Percentiles rank a stretch among this genome's conserved stretches.
phyloP scores from a whole-genome alignment of 371 early-diverging fungal species.

The Mortierella sp. region DNA sequence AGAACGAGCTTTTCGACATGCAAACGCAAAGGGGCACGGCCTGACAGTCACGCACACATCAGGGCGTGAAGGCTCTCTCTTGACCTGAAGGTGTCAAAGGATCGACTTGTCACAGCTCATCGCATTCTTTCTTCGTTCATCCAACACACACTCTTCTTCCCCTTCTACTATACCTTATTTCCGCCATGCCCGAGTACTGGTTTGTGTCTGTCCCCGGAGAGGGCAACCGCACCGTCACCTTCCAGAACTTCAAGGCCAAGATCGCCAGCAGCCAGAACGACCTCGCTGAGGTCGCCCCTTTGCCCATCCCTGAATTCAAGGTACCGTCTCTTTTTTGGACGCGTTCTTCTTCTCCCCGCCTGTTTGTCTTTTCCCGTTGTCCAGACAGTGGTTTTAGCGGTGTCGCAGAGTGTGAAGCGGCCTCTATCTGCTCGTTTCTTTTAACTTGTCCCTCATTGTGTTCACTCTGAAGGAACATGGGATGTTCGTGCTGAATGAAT shows the following conservation, averaged over 20 bases:
- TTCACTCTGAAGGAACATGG: background rate
- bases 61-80: constrained; percentile 5
- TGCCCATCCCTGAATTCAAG: constrained; percentile 83
- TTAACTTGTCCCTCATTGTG: no score
- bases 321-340: constrained; percentile 40
- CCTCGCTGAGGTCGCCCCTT: constrained; percentile 75
- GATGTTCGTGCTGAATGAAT: background rate
- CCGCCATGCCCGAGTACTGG: constrained; percentile 68
- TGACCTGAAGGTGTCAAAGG: background rate
- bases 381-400: no score
- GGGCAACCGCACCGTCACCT: constrained; percentile 55
- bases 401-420: no score
- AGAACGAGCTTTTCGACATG: background rate
- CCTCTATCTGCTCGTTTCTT: background rate
- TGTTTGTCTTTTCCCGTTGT: background rate
- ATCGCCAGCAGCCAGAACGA: constrained; percentile 52
- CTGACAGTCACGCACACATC: constrained; percentile 7
- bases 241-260: constrained; percentile 60
- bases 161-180: background rate
- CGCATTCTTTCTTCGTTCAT: constrained; percentile 10
- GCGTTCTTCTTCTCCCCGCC: background rate
- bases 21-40: constrained; percentile 7
- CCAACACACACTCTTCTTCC: background rate
- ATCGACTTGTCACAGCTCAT: constrained; percentile 6
- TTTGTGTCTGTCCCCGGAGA: constrained; percentile 63